A percentile compares a stretch with the other conserved stretches of the same genome.
phyloP scores from a whole-genome alignment of 2,329 filamentous ascomycete species.

The Colletotrichum viniferum region DNA sequence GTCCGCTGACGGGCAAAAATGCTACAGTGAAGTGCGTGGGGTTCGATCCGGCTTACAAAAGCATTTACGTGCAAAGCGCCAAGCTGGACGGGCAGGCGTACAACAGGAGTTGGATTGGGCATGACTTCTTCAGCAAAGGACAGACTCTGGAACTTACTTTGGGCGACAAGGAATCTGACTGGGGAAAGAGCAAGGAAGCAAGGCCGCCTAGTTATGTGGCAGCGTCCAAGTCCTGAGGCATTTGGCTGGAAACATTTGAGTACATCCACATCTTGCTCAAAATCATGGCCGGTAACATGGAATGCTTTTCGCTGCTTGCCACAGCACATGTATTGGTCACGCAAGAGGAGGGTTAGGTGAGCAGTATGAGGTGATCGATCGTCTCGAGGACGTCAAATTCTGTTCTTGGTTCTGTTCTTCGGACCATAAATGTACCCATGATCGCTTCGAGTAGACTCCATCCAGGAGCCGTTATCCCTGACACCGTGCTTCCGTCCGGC shows the following conservation, averaged over 20 bases:
- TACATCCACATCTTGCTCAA: background rate
- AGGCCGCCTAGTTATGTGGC: constrained; percentile 50
- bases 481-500: background rate
- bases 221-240: background rate
- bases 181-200: constrained; percentile 55
- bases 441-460: background rate
- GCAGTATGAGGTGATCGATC: background rate
- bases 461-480: constrained; percentile 5
- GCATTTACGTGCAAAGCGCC: constrained; percentile 63
- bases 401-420: background rate
- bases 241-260: background rate
- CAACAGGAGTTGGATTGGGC: constrained; percentile 63
- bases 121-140: constrained; percentile 63
- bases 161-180: constrained; percentile 54
- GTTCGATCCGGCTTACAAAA: constrained; percentile 59
- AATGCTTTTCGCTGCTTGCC: background rate
- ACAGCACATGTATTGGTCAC: background rate
- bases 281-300: background rate
- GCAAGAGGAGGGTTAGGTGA: background rate
- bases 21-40: constrained; percentile 60
- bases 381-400: background rate
- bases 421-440: background rate
- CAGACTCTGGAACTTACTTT: constrained; percentile 60
- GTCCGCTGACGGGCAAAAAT: constrained; percentile 55
- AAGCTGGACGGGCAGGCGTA: constrained; percentile 59